Evolutionary conservation across 2,329 filamentous ascomycete genomes (phyloP), one percentile per base, ranked within the genome.

Genomic region (Xylariomycetidae sp.): DNA sequence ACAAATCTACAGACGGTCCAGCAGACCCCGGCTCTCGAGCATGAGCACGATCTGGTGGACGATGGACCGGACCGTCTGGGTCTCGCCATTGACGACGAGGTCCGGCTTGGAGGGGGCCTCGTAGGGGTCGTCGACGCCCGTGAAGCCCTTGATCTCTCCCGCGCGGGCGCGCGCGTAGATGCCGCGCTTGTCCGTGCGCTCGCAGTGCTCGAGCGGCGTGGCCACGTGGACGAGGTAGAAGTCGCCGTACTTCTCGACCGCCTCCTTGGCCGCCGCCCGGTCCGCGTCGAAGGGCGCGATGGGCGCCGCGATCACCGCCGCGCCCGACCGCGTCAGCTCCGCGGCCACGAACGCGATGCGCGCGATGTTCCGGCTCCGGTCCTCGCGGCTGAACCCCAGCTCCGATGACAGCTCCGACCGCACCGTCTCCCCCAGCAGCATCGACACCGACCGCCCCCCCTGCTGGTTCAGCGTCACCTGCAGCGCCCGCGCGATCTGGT

Each of bases 381-480:
- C 92, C 58, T 90, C 82, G 45, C 81, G 80, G 65, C 81, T 88
- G 80, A 97, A 98, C 59, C 92, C 92, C 11, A 98, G 84, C 66
- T 97, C 92, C 2, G 88, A 85, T 9, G 88, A 95, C 31, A 98
- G 80, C 69, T 97, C 92, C 54, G 80, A 74, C 53, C 92, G 88
- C 45, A 98, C 89, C 6, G 88, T 97, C 69, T 98, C 92, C 53
- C 92, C 92, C 38, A 98, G 80, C 30, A 98, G 80, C 58, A 98
- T 82, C 13, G 89, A 94, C 37, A 97, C 92, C 44, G 88, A 86
- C 38, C 92, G 88, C 40, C 92, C 92, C 48, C 90, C 89, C 67
- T 96, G 89, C 72, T 98, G 90, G 77, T 97, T 97, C 45, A 98
- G 80, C 0, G 90, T 97, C 37, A 95, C 88, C 68, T 98, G 92